Base-by-base conservation (phyloP, 257 asterid species). In the Perilla frutescens region DNA sequence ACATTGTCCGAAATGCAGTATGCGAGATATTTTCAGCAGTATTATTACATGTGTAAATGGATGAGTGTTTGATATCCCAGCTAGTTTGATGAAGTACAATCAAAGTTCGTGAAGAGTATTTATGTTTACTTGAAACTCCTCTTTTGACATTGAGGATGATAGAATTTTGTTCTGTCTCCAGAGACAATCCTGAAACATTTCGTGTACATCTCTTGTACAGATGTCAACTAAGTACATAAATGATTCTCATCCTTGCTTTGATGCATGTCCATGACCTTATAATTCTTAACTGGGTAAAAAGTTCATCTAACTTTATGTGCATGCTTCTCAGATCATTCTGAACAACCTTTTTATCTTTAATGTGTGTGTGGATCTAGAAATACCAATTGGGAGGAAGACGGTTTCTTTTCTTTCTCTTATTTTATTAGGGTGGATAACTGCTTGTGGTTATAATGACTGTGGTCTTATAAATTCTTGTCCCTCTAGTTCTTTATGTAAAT, bases 41-140 rank as follows among this genome's bases (percentile, higher is more conserved):
- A 20, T 36, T 44, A 6, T 60, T 31, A 15, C 29, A 40, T 55
- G 20, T 61, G 13, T n/a, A 41, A 72, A 44, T 10, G 26, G 26
- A 34, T 66, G 8, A 34, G 13, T 64, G 51, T 45, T 55, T 72
- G 43, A 65, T 64, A 32, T 20, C 3, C 4, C 20, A 10, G 10
- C 8, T 12, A 6, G 39, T 48, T 40, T 15, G 37, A 51, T 14
- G 15, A 4, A 51, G 32, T 15, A 14, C 14, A 51, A 14, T 5
- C 10, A 51, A 51, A 14, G 10, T 51, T 49, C 8, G 6, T 51
- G 58, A 51, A 51, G 10, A 51, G 58, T 51, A 51, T 14, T 51
- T 14, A 51, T 61, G 31, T 32, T 14, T 72, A 61, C 77, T 41
- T 61, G 45, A 62, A 50, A 41, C 57, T 7, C 70, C 31, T 62